Evolutionary conservation across 2,329 filamentous ascomycete species (phyloP), one percentile per base, ranked within the genome.

Genomic region (Trichoderma endophyticum): DNA sequence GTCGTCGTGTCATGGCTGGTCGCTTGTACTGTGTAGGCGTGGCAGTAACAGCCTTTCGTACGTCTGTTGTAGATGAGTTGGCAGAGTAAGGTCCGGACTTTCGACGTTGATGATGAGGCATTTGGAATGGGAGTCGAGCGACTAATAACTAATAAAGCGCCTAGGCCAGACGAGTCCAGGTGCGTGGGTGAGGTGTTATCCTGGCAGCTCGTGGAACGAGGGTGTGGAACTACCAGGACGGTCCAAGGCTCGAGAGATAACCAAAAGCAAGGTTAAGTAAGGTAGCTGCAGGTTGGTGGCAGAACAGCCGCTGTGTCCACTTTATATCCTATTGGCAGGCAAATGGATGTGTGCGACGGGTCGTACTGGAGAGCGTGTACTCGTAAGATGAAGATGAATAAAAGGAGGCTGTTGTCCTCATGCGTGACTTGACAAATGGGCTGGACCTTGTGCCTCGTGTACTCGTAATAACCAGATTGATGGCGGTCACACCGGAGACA

Each of bases 71-170:
- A 70, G 87, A 88, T 57, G 85, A 83, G 79, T 86, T 87, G 73
- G 83, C 82, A 73, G 84, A 83, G 77, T 80, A 82, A 80, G 87
- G 86, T 73, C 87, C 87, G 60, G 88, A 89, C 81, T 85, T 88
- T 78, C 85, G 85, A 77, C 87, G 85, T 72, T 83, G 84, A 79
- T 89, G 87, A 80, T 89, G 87, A 80, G 88, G 86, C 87, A 89
- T 89, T 74, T 62, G 54, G 57, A 73, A 36, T 57, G 26, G 21
- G 56, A 32, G 32, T 48, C 26, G 21, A 18, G 54, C n/a, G 21
- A 30, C 15, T 34, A 26, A 34, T 28, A 30, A 30, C 18, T 34
- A 28, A 34, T 28, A 26, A 39, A 30, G 43, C 28, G 26, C 39
- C 28, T 43, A 39, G 34, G 54, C 14, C 24, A 26, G 26, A 21